These are phyloP conservation scores for Ogataea neopini DNA, from an alignment of 805 yeast genomes.

Conservation along the genomic window DNA sequence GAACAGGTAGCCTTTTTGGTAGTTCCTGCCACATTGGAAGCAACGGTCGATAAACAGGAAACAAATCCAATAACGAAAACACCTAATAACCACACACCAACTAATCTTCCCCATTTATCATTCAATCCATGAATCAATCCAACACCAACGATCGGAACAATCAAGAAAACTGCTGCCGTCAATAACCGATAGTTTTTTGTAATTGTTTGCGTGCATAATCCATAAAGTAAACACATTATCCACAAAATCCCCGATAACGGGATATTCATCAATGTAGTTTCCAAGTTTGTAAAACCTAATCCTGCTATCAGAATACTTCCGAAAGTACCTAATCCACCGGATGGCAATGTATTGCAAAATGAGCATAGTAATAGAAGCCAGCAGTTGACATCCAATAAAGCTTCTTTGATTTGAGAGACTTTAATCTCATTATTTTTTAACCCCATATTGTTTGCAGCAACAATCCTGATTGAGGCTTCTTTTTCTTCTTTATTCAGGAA, in stretches of 20 bases:
- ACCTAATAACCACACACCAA: constrained; percentile 19
- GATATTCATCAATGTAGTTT: constrained; percentile 36
- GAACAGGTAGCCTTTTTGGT: constrained; percentile 55
- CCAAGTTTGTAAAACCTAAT: constrained; percentile 26
- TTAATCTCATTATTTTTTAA: constrained; percentile 41
- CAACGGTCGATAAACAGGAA: constrained; percentile 17
- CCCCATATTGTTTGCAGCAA: constrained; percentile 45
- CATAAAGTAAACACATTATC: constrained; percentile 14
- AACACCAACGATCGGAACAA: constrained; percentile 18
- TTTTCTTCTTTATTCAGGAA: constrained; percentile 44
- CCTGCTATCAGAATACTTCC: constrained; percentile 44
- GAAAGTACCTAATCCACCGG: constrained; percentile 54
- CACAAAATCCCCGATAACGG: constrained; percentile 36
- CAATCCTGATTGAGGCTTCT: constrained; percentile 23
- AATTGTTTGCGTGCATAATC: constrained; percentile 13
- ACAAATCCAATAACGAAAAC: constrained; percentile 20
- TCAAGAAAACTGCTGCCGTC: constrained; percentile 19
- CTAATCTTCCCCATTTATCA: constrained; percentile 23
- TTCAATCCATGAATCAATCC: constrained; percentile 19
- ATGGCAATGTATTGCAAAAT: constrained; percentile 47
- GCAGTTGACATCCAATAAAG: constrained; percentile 39
- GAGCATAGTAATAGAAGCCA: constrained; percentile 32
- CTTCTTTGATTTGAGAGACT: constrained; percentile 43
- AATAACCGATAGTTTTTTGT: constrained; percentile 17
- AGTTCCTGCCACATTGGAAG: constrained; percentile 59